Conservation (phyloP, 805 yeast species). For the Metschnikowia vanudenii region DNA sequence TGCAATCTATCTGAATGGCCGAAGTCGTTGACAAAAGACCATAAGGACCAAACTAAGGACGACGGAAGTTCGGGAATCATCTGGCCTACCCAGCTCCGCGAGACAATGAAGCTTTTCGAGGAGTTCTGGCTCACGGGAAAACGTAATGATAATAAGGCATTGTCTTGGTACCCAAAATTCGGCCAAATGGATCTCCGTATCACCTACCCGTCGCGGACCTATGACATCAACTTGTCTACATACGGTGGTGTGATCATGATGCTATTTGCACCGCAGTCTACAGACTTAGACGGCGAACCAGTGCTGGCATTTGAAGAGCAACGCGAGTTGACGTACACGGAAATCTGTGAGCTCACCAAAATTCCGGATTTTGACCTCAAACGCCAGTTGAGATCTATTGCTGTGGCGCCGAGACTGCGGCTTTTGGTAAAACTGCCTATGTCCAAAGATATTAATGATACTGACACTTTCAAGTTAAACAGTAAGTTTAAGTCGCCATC, state of each 20-base stretch:
- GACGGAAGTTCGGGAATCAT: slow-evolving; percentile 28
- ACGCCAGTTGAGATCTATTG: slow-evolving; percentile 77
- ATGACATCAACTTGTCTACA: slow-evolving; percentile 78
- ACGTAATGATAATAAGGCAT: slow-evolving; percentile 40
- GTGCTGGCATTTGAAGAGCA: slow-evolving; percentile 51
- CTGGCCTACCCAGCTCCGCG: slow-evolving; percentile 41
- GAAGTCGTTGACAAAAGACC: slow-evolving; percentile 45
- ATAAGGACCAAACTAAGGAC: slow-evolving; percentile 27
- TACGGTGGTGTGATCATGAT: slow-evolving; percentile 76
- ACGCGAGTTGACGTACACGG: slow-evolving; percentile 53
- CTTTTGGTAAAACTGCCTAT: slow-evolving; percentile 72
- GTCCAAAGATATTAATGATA: slow-evolving; percentile 64
- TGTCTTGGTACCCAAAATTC: slow-evolving; percentile 76
- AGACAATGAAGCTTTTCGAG: slow-evolving; percentile 37
- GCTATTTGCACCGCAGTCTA: slow-evolving; percentile 54
- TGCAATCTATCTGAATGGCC: slow-evolving; percentile 48
- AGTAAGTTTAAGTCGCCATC: slow-evolving; percentile 65
- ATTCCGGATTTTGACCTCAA: slow-evolving; percentile 73
- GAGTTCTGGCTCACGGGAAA: slow-evolving; percentile 42
- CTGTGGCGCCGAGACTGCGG: slow-evolving; percentile 79
- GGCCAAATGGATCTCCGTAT: slow-evolving; percentile 81
- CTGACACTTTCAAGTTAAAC: slow-evolving; percentile 68
- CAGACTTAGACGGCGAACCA: slow-evolving; percentile 26
- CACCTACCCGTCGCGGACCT: slow-evolving; percentile 63
- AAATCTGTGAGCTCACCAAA: slow-evolving; percentile 62